Evolutionary conservation across 2,329 filamentous ascomycete species (phyloP).

Genomic region (Aquanectria penicillioides): DNA sequence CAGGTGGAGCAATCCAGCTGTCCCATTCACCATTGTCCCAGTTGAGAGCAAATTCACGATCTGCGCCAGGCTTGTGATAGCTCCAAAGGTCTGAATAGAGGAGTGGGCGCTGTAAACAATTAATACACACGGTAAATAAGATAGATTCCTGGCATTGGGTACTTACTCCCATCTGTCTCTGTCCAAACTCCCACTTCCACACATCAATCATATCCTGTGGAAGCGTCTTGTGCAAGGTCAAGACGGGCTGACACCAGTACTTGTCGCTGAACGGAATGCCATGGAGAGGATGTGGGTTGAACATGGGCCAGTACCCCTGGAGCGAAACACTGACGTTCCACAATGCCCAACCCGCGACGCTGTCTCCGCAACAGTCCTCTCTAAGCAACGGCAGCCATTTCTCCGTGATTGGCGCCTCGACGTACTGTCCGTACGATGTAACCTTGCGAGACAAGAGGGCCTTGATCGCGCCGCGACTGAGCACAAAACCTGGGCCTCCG

Average conservation of each 20-base stretch:
- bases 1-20: conserved; percentile 37
- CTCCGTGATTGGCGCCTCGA: conserved; percentile 50
- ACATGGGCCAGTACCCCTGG: conserved; percentile 60
- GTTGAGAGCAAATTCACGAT: conserved; percentile 32
- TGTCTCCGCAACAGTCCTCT: conserved; percentile 63
- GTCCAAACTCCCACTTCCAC: conserved; percentile 56
- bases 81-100: conserved; percentile 51
- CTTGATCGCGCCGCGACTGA: conserved; percentile 57
- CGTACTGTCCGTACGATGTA: conserved; percentile 48
- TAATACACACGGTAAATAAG: conserved; percentile 10
- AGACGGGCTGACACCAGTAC: conserved; percentile 62
- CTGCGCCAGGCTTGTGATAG: conserved; percentile 48
- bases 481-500: conserved; percentile 58
- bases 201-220: conserved; percentile 59
- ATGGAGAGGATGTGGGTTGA: conserved; percentile 61
- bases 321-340: conserved; percentile 55
- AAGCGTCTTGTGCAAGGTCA: conserved; percentile 59
- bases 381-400: conserved; percentile 53
- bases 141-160: not conserved
- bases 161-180: conserved; percentile 46
- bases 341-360: conserved; percentile 59
- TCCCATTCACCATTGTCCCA: conserved; percentile 49
- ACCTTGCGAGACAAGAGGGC: conserved; percentile 48
- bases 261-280: conserved; percentile 56
- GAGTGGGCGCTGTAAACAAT: conserved; percentile 45